Base-by-base conservation (phyloP, 2,329 filamentous ascomycete species). In the Penicillium sp. region DNA sequence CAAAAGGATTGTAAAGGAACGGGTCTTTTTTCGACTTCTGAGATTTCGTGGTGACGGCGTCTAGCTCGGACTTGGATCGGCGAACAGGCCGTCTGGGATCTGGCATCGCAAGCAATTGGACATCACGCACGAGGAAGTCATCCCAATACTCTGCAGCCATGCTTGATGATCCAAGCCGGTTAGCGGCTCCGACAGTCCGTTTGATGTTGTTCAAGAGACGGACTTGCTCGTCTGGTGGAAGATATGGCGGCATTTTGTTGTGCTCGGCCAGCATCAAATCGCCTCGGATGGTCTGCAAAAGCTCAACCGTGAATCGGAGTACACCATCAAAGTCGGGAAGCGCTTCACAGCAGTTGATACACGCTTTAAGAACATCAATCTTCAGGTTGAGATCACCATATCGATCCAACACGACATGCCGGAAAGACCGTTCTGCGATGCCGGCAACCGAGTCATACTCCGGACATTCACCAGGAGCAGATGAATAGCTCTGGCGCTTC, bases 1-100 rank as follows among this genome's bases (percentile, higher is more conserved):
- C 74, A 64, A 96, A 97, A 0, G 94, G 90, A 64, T 96, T 96
- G 68, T 97, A 95, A 51, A 99, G 89, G 62, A 99, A 96, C 0
- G 94, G 94, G 55, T 94, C 90, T 57, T 79, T 74, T 48, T 74
- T 63, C 50, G 71, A 64, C 46, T 73, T 73, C 36, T 76, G 68
- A 38, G 68, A 66, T 8, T 63, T 64, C 7, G 68, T 66, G 10
- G 70, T 70, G 11, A 72, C 73, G 9, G 74, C 69, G 41, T 77
- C 74, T 35, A 83, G 66, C 53, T 83, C 80, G 33, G 71, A 74
- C 50, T 73, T 78, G 16, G 73, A 76, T 63, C 91, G 88, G 5
- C 86, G 79, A 46, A 89, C 81, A 0, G 89, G 86, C 14, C 81
- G 80, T 58, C 82, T 80, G 10, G 80, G 79, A 38, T 77, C 72